Evolutionary conservation across 2,329 filamentous ascomycete genomes (phyloP).

Genomic region (Botryotinia calthae): DNA sequence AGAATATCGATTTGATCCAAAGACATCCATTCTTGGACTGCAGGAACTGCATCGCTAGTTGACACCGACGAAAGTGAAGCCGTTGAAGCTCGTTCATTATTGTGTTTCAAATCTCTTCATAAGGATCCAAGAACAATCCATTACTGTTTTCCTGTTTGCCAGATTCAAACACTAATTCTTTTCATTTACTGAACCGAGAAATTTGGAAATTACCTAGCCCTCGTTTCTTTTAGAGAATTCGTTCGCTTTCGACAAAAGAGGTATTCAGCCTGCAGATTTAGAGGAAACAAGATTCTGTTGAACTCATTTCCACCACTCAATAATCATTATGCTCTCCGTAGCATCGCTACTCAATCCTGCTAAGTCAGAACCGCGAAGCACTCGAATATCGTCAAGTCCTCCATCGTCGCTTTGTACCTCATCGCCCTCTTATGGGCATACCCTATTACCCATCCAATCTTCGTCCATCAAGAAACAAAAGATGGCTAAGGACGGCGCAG

Average conservation of each 20-base stretch:
- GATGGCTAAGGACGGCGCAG: slow-evolving; percentile 61
- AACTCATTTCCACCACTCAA: slow-evolving; percentile 29
- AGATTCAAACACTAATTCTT: slow-evolving; percentile 28
- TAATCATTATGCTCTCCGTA: slow-evolving; percentile 57
- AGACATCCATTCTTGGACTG: slow-evolving; percentile 33
- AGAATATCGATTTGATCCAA: slow-evolving; percentile 37
- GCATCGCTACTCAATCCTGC: slow-evolving; percentile 65
- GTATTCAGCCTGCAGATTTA: slow-evolving; percentile 33
- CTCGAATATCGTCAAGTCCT: slow-evolving; percentile 45
- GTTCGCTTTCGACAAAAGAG: slow-evolving; percentile 29
- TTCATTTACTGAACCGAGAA: slow-evolving; percentile 27
- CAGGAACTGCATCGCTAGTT: slow-evolving; percentile 32
- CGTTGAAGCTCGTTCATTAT: slow-evolving; percentile 28
- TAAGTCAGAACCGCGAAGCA: slow-evolving; percentile 40
- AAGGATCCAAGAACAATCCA: slow-evolving; percentile 29
- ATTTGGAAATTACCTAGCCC: slow-evolving; percentile 19
- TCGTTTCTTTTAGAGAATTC: slow-evolving; percentile 24
- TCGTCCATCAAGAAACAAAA: slow-evolving; percentile 50
- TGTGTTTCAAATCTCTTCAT: slow-evolving; percentile 26
- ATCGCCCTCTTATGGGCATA: slow-evolving; percentile 34
- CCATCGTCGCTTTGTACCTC: slow-evolving; percentile 32
- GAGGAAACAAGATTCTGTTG: slow-evolving; percentile 26
- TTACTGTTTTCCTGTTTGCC: slow-evolving; percentile 34
- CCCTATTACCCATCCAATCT: slow-evolving; percentile 31
- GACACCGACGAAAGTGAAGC: slow-evolving; percentile 30